Base-by-base conservation (phyloP, 140 eudicot genomes). In the Senecio squalidus region DNA sequence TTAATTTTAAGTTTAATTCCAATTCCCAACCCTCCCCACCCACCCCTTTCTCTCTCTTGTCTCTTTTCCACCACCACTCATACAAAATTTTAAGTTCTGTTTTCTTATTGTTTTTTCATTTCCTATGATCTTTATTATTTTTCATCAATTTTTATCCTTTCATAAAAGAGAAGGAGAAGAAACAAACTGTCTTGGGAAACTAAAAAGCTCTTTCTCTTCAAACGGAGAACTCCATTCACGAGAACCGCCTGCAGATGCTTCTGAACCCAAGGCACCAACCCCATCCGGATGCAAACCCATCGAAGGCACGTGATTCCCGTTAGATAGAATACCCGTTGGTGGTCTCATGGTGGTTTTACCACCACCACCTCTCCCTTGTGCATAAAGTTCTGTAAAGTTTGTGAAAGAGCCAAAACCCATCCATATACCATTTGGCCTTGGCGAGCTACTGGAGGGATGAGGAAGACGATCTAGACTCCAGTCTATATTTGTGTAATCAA, bases 101-200 rank as follows among this genome's bases (percentile, higher is more conserved):
- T n/a, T n/a, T n/a, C n/a, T n/a, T n/a, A n/a, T n/a, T n/a, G n/a
- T n/a, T n/a, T n/a, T n/a, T n/a, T 72, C 71, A 53, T 71, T 66
- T n/a, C 61, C 61, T 69, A 55, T 58, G 53, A 70, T 70, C 47
- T 69, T 62, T 64, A 57, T 63, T 29, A 64, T n/a, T 73, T 55
- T 62, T 54, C 56, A 61, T 66, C 70, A 6, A 48, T 36, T 40
- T 58, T 39, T 45, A n/a, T 41, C 20, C 50, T 27, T 34, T 30
- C 64, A 52, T 65, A 63, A 76, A 58, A 76, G 94, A 39, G 94
- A 65, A 26, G 96, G 96, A 43, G 96, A 81, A 73, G 80, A 81
- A 72, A 84, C 94, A 66, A 78, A 84, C 83, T 84, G 96, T 70
- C 96, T 88, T 36, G 87, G 82, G 60, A 84, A 76, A 71, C 83